Base-by-base conservation (phyloP, 371 early-diverging fungal species). In the Conidiobolus incongruus region DNA sequence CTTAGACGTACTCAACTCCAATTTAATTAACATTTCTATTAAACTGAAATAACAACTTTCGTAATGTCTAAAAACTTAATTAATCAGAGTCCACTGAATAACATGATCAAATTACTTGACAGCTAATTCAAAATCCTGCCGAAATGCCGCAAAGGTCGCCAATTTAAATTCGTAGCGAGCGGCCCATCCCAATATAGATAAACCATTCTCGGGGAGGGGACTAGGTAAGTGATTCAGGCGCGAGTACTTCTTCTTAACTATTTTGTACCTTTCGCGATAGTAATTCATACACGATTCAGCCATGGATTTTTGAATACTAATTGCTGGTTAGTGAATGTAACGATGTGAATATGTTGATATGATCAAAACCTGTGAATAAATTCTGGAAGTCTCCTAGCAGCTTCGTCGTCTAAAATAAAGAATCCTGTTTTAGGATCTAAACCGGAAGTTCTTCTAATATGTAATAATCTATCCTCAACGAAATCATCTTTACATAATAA, bases 141-240 rank as follows among this genome's bases (percentile, higher is more conserved):
- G 63, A 31, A 75, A 72, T 47, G 82, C 83, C 8, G 75, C 68
- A 49, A 82, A 79, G 22, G 70, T 66, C 4, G 61, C 85, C 46
- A 70, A 53, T 54, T 88, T 88, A 40, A 63, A 72, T 37, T 88
- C 86, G 46, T 84, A 85, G n/a, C 88, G 67, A 5, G 76, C 42
- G 47, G 66, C 59, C 88, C 88, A 87, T 1, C 83, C 88, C 31
- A 59, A 59, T 5, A 62, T 45, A 28, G 67, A 59, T 12, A 75
- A 56, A 0, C 63, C 61, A 22, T 64, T 62, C 12, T 63, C 52
- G 2, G 45, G 31, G 41, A 67, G 41, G 12, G 70, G 62, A 4
- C 68, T 60, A 4, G 74, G 68, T 26, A 26, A 26, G 26, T 26
- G 26, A 26, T 26, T 26, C 4, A 81, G 37, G 35, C 65, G 68